Conservation (phyloP, 106 monocot species). For the Cymbidium sinense region DNA sequence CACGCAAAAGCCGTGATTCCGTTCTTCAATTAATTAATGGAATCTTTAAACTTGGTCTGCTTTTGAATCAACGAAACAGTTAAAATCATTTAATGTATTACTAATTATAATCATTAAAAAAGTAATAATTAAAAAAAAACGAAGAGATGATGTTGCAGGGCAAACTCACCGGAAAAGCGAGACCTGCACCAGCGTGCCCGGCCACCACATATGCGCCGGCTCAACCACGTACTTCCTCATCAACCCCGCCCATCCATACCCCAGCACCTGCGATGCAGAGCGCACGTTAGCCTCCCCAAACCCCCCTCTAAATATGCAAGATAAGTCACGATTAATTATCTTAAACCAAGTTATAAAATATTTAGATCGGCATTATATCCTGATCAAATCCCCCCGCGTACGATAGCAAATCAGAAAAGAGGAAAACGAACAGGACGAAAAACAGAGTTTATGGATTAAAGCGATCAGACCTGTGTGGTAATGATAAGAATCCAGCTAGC, state of each 20-base stretch:
- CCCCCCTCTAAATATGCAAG: too few species aligned
- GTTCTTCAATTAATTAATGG: too few species aligned
- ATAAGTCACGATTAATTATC: too few species aligned
- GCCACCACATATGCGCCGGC: conserved; percentile 99
- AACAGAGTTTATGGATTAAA: background rate
- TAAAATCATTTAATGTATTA: too few species aligned
- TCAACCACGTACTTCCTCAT: conserved; percentile 89
- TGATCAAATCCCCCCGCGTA: too few species aligned
- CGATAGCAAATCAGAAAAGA: too few species aligned
- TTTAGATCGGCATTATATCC: too few species aligned
- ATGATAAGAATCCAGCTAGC: conserved; percentile 78
- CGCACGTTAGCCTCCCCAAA: conserved; percentile 1
- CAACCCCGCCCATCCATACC: conserved; percentile 95
- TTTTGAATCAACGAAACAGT: too few species aligned
- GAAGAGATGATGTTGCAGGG: background rate
- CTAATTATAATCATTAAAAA: too few species aligned
- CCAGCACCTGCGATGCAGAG: conserved; percentile 46
- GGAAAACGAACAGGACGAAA: background rate
- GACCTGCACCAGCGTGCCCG: conserved; percentile 92
- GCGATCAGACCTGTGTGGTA: conserved; percentile 63
- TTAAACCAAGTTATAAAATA: too few species aligned
- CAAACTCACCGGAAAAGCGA: conserved; percentile 84
- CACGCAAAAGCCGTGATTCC: too few species aligned
- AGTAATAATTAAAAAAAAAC: background rate
- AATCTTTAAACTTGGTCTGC: too few species aligned